phyloP scores from a whole-genome alignment of 1,284 basidiomycete genomes.

The Porogramme epimiltina region DNA sequence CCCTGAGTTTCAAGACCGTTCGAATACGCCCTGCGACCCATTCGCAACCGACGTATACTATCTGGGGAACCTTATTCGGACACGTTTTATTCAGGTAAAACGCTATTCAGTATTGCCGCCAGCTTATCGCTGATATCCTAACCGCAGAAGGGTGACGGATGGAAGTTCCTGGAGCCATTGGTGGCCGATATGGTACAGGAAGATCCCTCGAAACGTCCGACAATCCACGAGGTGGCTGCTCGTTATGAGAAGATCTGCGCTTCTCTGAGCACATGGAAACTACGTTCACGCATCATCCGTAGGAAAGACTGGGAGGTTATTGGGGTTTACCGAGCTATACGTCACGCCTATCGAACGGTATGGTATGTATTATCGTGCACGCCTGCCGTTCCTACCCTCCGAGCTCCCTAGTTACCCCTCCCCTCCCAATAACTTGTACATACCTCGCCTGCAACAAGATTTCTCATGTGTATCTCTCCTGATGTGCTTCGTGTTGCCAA shows the following conservation, averaged over 20 bases:
- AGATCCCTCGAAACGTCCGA: slow-evolving; percentile 32
- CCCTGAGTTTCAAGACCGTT: slow-evolving; percentile 9
- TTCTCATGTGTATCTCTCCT: too few species aligned
- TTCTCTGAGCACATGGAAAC: neutral
- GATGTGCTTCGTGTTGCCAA: too few species aligned
- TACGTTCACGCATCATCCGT: slow-evolving; percentile 9
- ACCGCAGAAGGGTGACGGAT: slow-evolving; percentile 15
- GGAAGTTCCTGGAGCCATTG: slow-evolving; percentile 34
- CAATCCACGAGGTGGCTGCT: slow-evolving; percentile 4
- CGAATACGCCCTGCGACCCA: slow-evolving; percentile 22
- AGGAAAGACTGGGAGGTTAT: slow-evolving; percentile 1
- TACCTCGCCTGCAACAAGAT: too few species aligned
- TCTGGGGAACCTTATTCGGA: slow-evolving; percentile 34
- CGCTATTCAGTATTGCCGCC: too few species aligned
- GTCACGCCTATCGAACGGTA: slow-evolving; percentile 2
- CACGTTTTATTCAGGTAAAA: slow-evolving; percentile 22
- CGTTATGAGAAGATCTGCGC: slow-evolving; percentile 2
- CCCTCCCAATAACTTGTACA: too few species aligned
- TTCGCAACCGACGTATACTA: slow-evolving; percentile 33
- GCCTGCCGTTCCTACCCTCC: slow-evolving; percentile 8
- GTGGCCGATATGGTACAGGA: slow-evolving; percentile 32
- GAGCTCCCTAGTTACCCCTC: too few species aligned
- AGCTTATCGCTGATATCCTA: neutral
- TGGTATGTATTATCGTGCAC: neutral
- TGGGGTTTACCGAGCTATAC: neutral